Conservation (phyloP, 257 asterid genomes). For the Ballota nigra region DNA sequence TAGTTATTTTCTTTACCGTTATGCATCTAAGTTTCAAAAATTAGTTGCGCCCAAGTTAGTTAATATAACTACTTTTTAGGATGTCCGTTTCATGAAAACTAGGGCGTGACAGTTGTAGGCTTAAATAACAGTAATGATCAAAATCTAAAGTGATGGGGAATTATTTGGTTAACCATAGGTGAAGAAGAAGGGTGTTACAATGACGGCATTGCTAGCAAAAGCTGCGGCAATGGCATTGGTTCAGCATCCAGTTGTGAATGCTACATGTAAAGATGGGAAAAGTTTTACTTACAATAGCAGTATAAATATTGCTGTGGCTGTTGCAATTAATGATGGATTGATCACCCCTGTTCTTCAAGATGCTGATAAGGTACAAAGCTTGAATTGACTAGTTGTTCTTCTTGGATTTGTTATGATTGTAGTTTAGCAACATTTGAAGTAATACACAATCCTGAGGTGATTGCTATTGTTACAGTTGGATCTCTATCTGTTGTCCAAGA, state of each 20-base stretch:
- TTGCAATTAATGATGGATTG: slow-evolving; percentile 76
- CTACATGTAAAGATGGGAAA: slow-evolving; percentile 83
- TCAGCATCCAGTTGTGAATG: slow-evolving; percentile 86
- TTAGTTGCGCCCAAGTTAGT: no score
- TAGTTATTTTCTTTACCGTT: no score
- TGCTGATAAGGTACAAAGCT: slow-evolving; percentile 65
- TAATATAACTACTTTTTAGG: no score
- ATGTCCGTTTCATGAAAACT: no score
- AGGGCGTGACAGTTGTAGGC: no score
- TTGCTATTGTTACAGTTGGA: slow-evolving; percentile 60
- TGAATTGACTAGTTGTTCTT: neutral
- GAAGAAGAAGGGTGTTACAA: slow-evolving; percentile 83
- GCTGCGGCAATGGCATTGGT: slow-evolving; percentile 90
- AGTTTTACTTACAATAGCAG: slow-evolving; percentile 71
- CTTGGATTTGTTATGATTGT: neutral
- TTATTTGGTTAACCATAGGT: slow-evolving; percentile 37
- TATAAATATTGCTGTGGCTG: slow-evolving; percentile 83
- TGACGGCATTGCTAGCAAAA: slow-evolving; percentile 85
- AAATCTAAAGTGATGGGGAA: neutral
- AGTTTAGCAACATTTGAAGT: neutral
- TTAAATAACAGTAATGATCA: neutral
- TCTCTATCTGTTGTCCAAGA: slow-evolving; percentile 73
- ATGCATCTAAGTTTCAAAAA: no score
- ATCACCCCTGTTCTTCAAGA: slow-evolving; percentile 90
- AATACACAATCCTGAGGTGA: slow-evolving; percentile 10